These are phyloP conservation scores for Elongisporangium anandrum DNA, from an alignment of 352 stramenopile species.

Conservation along the genomic window DNA sequence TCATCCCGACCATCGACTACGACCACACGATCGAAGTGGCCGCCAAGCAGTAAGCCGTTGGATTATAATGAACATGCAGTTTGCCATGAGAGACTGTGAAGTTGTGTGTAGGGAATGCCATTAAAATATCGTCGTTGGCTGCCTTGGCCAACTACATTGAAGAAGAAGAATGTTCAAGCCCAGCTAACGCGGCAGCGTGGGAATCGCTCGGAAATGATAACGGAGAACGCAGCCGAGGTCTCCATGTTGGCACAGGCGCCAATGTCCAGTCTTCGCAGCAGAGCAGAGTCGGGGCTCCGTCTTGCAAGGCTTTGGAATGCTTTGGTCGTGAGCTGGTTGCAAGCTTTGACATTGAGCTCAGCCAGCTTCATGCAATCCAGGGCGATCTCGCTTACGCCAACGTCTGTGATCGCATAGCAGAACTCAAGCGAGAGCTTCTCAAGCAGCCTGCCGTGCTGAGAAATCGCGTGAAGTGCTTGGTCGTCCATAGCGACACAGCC, in stretches of 20 bases:
- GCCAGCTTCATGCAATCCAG: conserved; percentile 45
- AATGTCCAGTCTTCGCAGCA: conserved; percentile 55
- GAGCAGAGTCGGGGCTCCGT: conserved; percentile 13
- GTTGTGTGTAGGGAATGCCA: too few species aligned
- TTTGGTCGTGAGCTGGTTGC: conserved; percentile 67
- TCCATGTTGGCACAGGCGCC: conserved; percentile 64
- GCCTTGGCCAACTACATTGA: too few species aligned
- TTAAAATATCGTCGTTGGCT: too few species aligned
- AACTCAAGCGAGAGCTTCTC: conserved; percentile 80
- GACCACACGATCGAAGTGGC: conserved; percentile 99
- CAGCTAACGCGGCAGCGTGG: conserved; percentile 66
- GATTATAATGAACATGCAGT: too few species aligned
- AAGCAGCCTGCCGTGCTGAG: conserved; percentile 28
- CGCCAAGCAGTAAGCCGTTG: conserved; percentile 36
- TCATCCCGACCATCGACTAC: conserved; percentile 99
- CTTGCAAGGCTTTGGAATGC: conserved; percentile 49
- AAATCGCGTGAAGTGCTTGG: conserved; percentile 33
- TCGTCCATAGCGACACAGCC: conserved; percentile 73
- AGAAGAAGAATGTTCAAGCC: too few species aligned
- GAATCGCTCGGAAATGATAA: conserved; percentile 57
- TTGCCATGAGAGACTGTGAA: too few species aligned
- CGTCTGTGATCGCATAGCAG: conserved; percentile 84
- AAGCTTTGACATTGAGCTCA: conserved; percentile 84
- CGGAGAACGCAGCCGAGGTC: conserved; percentile 52
- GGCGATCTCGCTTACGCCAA: conserved; percentile 46